Conservation (phyloP, 306 rosid genomes). For the Senna tora region DNA sequence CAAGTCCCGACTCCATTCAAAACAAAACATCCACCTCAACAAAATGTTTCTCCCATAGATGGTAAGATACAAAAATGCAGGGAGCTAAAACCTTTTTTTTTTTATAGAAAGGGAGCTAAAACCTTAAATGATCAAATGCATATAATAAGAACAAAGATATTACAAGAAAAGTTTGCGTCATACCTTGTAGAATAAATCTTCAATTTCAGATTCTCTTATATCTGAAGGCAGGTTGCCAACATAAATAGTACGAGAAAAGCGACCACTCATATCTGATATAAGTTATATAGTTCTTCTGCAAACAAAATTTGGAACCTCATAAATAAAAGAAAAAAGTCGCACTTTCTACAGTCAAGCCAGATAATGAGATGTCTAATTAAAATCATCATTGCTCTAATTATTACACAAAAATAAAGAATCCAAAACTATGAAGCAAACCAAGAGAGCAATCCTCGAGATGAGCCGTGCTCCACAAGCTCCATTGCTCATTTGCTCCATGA, state of each 20-base stretch:
- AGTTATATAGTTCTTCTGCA: constrained; percentile 53
- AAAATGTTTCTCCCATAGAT: neutral
- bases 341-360: constrained; percentile 35
- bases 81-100: neutral
- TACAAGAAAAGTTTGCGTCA: constrained; percentile 9
- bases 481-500: constrained; percentile 99
- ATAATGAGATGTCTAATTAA: constrained; percentile 45
- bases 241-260: constrained; percentile 98
- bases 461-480: constrained; percentile 99
- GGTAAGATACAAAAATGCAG: neutral
- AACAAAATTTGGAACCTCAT: constrained; percentile 38
- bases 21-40: neutral
- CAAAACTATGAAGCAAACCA: constrained; percentile 99
- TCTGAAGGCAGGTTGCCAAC: constrained; percentile 98
- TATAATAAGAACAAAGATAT: too few relatives aligned
- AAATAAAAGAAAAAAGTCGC: constrained; percentile 32
- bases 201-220: constrained; percentile 86
- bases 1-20: neutral
- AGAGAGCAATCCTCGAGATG: constrained; percentile 99
- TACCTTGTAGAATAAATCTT: constrained; percentile 95
- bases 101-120: neutral
- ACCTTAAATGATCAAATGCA: neutral
- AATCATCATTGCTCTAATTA: constrained; percentile 55
- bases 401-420: constrained; percentile 64
- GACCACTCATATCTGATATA: constrained; percentile 82